Evolutionary conservation across 306 rosid genomes (phyloP).

Genomic region (Inga oerstediana): DNA sequence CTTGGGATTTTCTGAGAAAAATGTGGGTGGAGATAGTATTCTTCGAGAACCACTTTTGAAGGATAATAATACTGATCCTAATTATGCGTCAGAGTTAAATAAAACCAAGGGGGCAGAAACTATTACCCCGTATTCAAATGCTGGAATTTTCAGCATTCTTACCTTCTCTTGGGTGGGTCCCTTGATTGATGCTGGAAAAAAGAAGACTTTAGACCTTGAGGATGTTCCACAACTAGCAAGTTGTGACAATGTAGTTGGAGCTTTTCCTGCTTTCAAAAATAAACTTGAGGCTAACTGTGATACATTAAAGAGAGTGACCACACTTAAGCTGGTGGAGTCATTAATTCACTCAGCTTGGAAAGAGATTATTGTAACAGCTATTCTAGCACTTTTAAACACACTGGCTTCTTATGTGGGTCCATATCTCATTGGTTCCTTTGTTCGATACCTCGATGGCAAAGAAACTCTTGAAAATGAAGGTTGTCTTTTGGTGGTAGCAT

Average conservation of each 20-base stretch:
- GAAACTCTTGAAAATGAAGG: constrained; percentile 45
- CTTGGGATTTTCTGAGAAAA: constrained; percentile 38
- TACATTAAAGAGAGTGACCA: constrained; percentile 32
- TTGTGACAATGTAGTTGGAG: constrained; percentile 41
- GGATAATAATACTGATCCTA: constrained; percentile 18
- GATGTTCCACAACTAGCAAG: constrained; percentile 54
- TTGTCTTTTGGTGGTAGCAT: constrained; percentile 41
- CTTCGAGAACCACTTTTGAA: constrained; percentile 51
- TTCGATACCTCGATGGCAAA: constrained; percentile 48
- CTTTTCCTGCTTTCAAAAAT: constrained; percentile 37
- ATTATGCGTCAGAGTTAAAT: constrained; percentile 11
- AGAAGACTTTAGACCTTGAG: constrained; percentile 50
- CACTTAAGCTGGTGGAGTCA: constrained; percentile 42
- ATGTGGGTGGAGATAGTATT: constrained; percentile 24
- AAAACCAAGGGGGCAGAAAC: constrained; percentile 43
- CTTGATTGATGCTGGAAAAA: constrained; percentile 43
- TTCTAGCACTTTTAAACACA: constrained; percentile 19
- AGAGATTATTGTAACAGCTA: constrained; percentile 44
- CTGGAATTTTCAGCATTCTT: constrained; percentile 56
- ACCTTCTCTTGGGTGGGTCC: constrained; percentile 55
- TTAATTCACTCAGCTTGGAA: constrained; percentile 41
- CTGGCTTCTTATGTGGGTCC: constrained; percentile 62
- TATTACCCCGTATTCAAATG: constrained; percentile 53
- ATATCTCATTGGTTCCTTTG: constrained; percentile 48
- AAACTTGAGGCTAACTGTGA: constrained; percentile 48